These are phyloP conservation scores for Colletotrichum sidae DNA, from an alignment of 2,329 filamentous ascomycete species.

Conservation along the genomic window DNA sequence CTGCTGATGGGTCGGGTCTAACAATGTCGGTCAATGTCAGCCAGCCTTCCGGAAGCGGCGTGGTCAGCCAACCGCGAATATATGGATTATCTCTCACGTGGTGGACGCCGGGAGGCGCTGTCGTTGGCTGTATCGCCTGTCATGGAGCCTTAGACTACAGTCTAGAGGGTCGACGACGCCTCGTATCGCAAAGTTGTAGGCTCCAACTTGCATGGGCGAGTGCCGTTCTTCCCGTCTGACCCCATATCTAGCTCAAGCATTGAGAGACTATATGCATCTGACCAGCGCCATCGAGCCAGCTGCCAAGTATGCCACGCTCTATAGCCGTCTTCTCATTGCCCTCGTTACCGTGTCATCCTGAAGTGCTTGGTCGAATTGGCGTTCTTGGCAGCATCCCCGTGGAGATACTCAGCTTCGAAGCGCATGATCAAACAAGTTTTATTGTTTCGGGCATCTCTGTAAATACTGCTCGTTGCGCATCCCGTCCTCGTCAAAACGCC, in stretches of 20 bases:
- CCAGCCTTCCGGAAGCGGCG: not conserved
- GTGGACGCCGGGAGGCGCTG: slow-evolving; percentile 4
- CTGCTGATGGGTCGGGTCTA: slow-evolving; percentile 9
- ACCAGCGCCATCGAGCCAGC: slow-evolving; percentile 21
- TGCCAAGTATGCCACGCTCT: slow-evolving; percentile 19
- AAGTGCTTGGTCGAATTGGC: slow-evolving; percentile 12
- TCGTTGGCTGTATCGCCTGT: slow-evolving; percentile 6
- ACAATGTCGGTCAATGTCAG: slow-evolving; percentile 2
- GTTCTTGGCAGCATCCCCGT: slow-evolving; percentile 19
- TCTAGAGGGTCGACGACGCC: slow-evolving; percentile 9
- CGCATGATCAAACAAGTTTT: not conserved
- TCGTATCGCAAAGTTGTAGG: slow-evolving; percentile 24
- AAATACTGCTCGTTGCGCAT: slow-evolving; percentile 26
- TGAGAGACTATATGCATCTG: slow-evolving; percentile 23
- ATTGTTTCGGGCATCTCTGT: slow-evolving; percentile 17
- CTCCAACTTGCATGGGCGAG: slow-evolving; percentile 6
- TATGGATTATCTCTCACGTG: not conserved
- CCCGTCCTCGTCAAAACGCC: slow-evolving; percentile 1
- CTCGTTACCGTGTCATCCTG: slow-evolving; percentile 7
- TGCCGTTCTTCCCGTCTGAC: slow-evolving; percentile 24
- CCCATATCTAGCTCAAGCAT: slow-evolving; percentile 2
- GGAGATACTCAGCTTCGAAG: slow-evolving; percentile 1
- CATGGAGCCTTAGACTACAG: slow-evolving; percentile 10
- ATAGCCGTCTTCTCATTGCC: slow-evolving; percentile 5
- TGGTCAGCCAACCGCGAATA: too few species aligned